A percentile compares a stretch with the other conserved stretches of the same genome.
Evolutionary conservation across 495 filamentous ascomycete species (phyloP).

Genomic region (Daldinia decipiens): DNA sequence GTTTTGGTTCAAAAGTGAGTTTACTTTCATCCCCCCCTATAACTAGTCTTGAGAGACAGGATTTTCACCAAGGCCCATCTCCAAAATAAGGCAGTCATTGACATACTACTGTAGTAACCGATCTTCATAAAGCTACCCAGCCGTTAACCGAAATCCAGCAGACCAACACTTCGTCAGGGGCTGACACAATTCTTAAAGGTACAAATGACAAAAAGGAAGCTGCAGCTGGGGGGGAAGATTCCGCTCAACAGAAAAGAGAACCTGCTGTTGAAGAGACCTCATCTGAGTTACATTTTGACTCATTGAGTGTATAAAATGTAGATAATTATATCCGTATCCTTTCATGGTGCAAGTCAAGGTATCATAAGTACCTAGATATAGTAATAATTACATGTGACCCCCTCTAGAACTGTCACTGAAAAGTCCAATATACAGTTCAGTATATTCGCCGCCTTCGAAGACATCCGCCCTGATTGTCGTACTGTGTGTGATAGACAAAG

Average conservation of each 20-base stretch:
- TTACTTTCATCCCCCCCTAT: no score
- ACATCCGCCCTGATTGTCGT: neutral
- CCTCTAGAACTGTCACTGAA: neutral
- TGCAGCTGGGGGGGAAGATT: neutral
- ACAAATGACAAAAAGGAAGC: neutral
- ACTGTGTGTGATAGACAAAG: neutral
- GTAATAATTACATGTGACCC: neutral
- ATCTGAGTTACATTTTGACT: neutral
- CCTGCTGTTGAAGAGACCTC: neutral
- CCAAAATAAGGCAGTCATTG: neutral
- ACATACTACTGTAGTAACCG: slow-evolving; percentile 9
- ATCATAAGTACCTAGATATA: neutral
- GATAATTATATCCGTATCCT: neutral
- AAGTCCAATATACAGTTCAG: neutral
- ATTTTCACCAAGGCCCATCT: neutral
- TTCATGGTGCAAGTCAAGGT: neutral
- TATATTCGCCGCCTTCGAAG: neutral
- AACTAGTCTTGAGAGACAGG: neutral
- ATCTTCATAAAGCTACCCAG: slow-evolving; percentile 23
- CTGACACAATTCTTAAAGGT: neutral
- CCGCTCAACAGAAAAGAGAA: neutral
- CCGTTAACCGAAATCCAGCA: neutral
- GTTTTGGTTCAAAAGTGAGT: slow-evolving; percentile 30
- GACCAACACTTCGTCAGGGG: no score
- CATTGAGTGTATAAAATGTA: neutral